Conservation (phyloP, 1,284 basidiomycete genomes). For the Abortiporus biennis region DNA sequence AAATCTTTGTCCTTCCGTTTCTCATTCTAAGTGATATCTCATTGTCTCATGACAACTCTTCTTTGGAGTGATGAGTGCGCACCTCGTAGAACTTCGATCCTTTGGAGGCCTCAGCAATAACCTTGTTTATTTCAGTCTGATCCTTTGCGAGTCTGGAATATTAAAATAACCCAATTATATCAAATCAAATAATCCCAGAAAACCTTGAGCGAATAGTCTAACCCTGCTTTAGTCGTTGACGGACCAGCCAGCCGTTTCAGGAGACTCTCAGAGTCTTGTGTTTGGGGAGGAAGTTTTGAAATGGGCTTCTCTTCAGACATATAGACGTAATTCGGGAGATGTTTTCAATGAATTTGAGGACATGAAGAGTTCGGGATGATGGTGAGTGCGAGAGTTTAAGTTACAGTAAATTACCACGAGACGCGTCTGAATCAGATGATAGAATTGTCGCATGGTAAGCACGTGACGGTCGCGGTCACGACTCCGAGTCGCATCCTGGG, state of each 20-base stretch:
- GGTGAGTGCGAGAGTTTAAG: too few relatives aligned
- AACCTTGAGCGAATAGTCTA: conserved; percentile 16
- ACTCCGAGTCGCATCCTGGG: too few relatives aligned
- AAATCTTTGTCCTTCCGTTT: conserved; percentile 78
- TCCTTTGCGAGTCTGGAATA: conserved; percentile 59
- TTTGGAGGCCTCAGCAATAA: conserved; percentile 77
- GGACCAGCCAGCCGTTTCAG: conserved; percentile 71
- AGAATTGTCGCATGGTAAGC: too few relatives aligned
- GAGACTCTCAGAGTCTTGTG: conserved; percentile 62
- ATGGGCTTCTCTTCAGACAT: too few relatives aligned
- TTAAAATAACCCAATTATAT: neutral
- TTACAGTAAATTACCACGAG: too few relatives aligned
- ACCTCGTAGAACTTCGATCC: conserved; percentile 83
- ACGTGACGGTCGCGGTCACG: too few relatives aligned
- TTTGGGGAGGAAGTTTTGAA: too few relatives aligned
- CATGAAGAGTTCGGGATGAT: too few relatives aligned
- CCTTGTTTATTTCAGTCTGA: conserved; percentile 72
- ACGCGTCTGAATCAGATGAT: too few relatives aligned
- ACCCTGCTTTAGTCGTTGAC: conserved; percentile 76
- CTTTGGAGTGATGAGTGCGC: conserved; percentile 14
- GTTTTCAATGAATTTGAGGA: too few relatives aligned
- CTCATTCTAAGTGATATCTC: conserved; percentile 63
- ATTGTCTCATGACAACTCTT: neutral
- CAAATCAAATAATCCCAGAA: neutral
- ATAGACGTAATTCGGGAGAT: too few relatives aligned